Evolutionary conservation across 2,329 filamentous ascomycete genomes (phyloP).

Genomic region (Leptographium flavum): DNA sequence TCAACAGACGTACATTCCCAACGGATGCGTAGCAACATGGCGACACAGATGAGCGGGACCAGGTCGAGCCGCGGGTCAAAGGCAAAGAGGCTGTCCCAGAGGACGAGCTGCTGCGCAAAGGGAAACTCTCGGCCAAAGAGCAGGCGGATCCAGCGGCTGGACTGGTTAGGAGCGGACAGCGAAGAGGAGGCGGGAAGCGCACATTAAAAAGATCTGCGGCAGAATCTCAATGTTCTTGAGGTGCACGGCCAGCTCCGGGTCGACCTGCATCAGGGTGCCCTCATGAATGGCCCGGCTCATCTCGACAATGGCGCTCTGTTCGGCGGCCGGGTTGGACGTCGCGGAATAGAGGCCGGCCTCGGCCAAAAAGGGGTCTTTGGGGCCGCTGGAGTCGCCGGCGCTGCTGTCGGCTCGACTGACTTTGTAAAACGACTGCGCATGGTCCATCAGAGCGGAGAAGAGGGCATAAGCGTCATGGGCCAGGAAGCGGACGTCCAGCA

Average conservation of each 20-base stretch:
- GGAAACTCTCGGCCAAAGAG: constrained; percentile 89
- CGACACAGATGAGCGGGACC: constrained; percentile 80
- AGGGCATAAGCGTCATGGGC: constrained; percentile 86
- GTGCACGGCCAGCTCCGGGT: constrained; percentile 40
- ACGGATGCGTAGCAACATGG: constrained; percentile 83
- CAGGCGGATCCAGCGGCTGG: constrained; percentile 80
- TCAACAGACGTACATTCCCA: constrained; percentile 52
- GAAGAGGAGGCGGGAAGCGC: constrained; percentile 5
- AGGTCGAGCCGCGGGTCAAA: constrained; percentile 68
- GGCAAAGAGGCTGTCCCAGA: constrained; percentile 89
- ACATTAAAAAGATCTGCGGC: constrained; percentile 96
- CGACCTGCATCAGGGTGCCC: constrained; percentile 49
- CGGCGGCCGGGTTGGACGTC: constrained; percentile 2
- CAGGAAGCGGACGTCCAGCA: constrained; percentile 58
- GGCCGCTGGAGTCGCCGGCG: not conserved
- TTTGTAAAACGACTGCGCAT: constrained; percentile 76
- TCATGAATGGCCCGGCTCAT: constrained; percentile 82
- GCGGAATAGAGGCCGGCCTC: not conserved
- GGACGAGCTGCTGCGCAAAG: constrained; percentile 65
- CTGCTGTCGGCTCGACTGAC: constrained; percentile 24
- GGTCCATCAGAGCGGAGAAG: constrained; percentile 79
- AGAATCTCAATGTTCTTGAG: constrained; percentile 73
- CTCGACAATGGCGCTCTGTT: constrained; percentile 57
- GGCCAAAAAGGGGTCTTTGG: not conserved
- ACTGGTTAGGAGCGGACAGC: not conserved